phyloP scores from a whole-genome alignment of 441 rosid genomes.

The California macrophylla region DNA sequence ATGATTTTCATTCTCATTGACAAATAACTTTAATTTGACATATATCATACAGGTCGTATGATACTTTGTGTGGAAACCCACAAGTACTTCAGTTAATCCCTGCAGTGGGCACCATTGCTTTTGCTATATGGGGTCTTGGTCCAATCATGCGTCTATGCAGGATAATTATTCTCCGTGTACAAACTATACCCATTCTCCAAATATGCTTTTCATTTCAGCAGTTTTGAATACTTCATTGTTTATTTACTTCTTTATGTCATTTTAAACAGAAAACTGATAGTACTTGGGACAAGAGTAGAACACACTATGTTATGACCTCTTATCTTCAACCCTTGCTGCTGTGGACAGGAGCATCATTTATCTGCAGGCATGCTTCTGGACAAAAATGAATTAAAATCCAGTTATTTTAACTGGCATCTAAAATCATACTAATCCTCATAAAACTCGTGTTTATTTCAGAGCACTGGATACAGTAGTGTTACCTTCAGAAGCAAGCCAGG shows the following conservation, averaged over 20 bases:
- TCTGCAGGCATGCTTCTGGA: slow-evolving; percentile 43
- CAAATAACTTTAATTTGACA: slow-evolving; percentile 14
- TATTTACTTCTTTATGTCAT: slow-evolving; percentile 13
- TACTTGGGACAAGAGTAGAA: slow-evolving; percentile 43
- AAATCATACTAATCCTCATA: slow-evolving; percentile 18
- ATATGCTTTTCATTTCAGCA: slow-evolving; percentile 12
- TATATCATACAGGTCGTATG: slow-evolving; percentile 38
- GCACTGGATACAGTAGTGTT: slow-evolving; percentile 51
- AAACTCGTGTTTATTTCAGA: slow-evolving; percentile 28
- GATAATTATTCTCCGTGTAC: slow-evolving; percentile 38
- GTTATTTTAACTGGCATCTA: slow-evolving; percentile 1
- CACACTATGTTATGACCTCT: slow-evolving; percentile 37
- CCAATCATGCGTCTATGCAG: slow-evolving; percentile 43
- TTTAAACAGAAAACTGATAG: slow-evolving; percentile 39
- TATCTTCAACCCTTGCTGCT: slow-evolving; percentile 60
- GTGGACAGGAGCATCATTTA: slow-evolving; percentile 52
- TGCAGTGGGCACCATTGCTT: slow-evolving; percentile 50
- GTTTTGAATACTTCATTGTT: slow-evolving; percentile 9
- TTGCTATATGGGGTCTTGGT: slow-evolving; percentile 59
- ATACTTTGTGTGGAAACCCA: slow-evolving; percentile 34
- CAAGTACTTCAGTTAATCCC: slow-evolving; percentile 35
- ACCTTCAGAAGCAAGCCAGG: slow-evolving; percentile 57
- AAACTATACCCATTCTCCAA: slow-evolving; percentile 12
- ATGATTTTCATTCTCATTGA: neutral
- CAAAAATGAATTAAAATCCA: neutral